Evolutionary conservation across 169 alveolate species (phyloP), one percentile per base, ranked within the genome.

Genomic region (Eimeria brunetti): DNA sequence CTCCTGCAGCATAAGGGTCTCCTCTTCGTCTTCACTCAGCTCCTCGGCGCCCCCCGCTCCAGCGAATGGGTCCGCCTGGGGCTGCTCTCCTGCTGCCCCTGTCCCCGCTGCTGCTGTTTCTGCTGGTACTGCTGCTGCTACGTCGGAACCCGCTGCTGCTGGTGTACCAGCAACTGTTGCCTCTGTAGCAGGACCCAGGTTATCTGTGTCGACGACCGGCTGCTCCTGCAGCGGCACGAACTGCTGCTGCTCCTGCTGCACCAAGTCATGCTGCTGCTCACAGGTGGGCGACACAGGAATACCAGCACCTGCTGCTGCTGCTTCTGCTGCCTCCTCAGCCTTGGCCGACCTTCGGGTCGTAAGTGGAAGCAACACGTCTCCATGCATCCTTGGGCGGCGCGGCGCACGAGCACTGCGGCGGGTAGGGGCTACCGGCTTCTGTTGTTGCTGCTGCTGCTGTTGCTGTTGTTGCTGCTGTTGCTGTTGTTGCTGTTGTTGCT

Each of bases 361-460:
- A 14, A 84, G 78, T 5, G 91, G 78, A 22, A 58, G 16, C 44
- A 84, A 20, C 33, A 84, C 58, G 18, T 67, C 85, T 22, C 90
- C 90, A n/a, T 80, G 91, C 83, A 80, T 58, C 46, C 95, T 67
- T 44, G 95, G 95, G 44, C 91, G 84, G 41, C 95, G 91, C 3
- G 86, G 78, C 22, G 95, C 91, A 14, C 95, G 95, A 8, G 95
- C 75, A 62, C 95, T 91, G 56, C 95, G 91, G 49, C 95, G 91
- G 49, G 86, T 91, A 20, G 95, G 95, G 30, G 78, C 86, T 41
- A 46, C 64, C 11, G 85, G 95, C 88, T 83, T 33, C 85, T 80
- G 76, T 64, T 81, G 85, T 51, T 80, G 76, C 91, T 64, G 75
- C 12, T 36, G 81, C 33, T 58, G 81, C 88, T 56, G 89, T 73